These are phyloP conservation scores for Adansonia madagascariensis DNA, from an alignment of 441 rosid species.

Conservation along the genomic window DNA sequence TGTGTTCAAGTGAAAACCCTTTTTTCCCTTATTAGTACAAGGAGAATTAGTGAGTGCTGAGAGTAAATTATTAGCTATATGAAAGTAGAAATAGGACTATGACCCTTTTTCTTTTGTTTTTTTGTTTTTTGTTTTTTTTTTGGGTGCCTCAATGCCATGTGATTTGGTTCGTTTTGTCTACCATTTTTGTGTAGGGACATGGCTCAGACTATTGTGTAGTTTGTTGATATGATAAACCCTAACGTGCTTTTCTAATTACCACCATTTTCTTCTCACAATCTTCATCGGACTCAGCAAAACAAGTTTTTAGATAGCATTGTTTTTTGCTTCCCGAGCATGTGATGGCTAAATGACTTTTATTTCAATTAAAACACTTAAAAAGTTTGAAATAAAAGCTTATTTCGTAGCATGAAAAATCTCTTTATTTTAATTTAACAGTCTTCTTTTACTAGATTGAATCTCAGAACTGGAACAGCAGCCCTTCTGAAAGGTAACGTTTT, in stretches of 20 bases:
- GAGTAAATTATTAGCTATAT: slow-evolving; percentile 21
- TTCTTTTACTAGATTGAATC: background rate
- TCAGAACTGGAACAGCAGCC: background rate
- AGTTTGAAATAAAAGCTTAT: background rate
- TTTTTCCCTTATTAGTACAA: slow-evolving; percentile 1
- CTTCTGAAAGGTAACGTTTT: background rate
- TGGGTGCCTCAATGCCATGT: slow-evolving; percentile 26
- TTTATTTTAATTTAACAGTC: background rate
- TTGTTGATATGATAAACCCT: slow-evolving; percentile 22
- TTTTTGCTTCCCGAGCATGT: background rate
- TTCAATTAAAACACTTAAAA: too few species aligned
- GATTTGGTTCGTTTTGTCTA: slow-evolving; percentile 25
- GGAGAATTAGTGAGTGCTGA: slow-evolving; percentile 23
- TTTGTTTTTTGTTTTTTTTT: background rate
- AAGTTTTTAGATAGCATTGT: background rate
- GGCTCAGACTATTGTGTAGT: slow-evolving; percentile 22
- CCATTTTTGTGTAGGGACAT: slow-evolving; percentile 24
- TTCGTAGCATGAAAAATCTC: background rate
- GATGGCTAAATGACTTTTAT: background rate
- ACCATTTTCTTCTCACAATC: background rate
- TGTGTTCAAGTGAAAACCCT: background rate
- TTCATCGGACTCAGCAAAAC: background rate
- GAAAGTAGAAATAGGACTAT: slow-evolving; percentile 30
- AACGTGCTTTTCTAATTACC: slow-evolving; percentile 13
- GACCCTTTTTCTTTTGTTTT: background rate